Percentiles rank a stretch among this genome's conserved stretches.
Evolutionary conservation across 1,284 basidiomycete genomes (phyloP).

Genomic region (Ceratobasidium sp.): DNA sequence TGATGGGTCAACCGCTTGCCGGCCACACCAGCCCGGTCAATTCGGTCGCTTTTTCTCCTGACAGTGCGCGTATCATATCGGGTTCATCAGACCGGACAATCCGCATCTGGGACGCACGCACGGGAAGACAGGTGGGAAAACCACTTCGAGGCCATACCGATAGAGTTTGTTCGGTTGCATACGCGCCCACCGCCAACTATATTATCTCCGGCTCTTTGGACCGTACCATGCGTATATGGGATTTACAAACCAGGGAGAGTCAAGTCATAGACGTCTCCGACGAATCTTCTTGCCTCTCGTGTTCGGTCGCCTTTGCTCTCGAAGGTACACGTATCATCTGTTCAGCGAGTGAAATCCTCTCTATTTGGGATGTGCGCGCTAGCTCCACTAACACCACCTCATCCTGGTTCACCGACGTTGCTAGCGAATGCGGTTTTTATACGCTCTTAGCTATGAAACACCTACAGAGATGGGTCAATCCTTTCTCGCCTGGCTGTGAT

Average conservation of each 20-base stretch:
- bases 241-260: not conserved
- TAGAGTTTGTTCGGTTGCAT: not conserved
- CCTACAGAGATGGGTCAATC: not conserved
- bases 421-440: no score
- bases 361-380: not conserved
- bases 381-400: not conserved
- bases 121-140: not conserved
- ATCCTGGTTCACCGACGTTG: not conserved
- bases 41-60: not conserved
- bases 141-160: not conserved
- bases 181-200: not conserved
- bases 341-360: not conserved
- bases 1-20: no score
- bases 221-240: not conserved
- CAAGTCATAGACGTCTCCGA: not conserved
- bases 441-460: not conserved
- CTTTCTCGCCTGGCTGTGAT: not conserved
- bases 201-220: slow-evolving; percentile 1
- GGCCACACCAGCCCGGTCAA: not conserved
- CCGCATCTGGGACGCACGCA: not conserved
- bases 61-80: not conserved
- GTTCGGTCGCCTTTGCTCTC: not conserved
- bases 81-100: not conserved
- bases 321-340: slow-evolving; percentile 6
- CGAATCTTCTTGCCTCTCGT: not conserved